Conservation (phyloP, 2,329 filamentous ascomycete species). For the Lecanicillium sp. region DNA sequence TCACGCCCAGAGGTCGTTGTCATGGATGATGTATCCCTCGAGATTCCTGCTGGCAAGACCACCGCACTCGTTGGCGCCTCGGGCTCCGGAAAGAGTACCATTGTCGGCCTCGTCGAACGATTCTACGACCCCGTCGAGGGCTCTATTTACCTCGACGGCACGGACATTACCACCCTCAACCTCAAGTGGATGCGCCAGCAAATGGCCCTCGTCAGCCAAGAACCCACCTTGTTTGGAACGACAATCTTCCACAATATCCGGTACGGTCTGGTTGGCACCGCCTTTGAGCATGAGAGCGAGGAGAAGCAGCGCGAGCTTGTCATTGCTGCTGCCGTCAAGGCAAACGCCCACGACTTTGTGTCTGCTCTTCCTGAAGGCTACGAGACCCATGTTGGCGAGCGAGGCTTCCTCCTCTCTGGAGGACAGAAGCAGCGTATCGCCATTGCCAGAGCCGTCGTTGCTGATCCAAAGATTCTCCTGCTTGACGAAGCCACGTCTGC, state of each 20-base stretch:
- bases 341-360: constrained; percentile 93
- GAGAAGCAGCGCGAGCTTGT: constrained; percentile 66
- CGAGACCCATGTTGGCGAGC: constrained; percentile 89
- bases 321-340: constrained; percentile 75
- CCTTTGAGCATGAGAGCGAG: constrained; percentile 56
- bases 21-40: constrained; percentile 73
- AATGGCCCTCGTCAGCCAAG: constrained; percentile 86
- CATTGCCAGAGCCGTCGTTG: constrained; percentile 84
- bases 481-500: constrained; percentile 94
- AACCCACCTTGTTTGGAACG: constrained; percentile 82
- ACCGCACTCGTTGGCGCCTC: constrained; percentile 92
- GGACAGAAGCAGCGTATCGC: constrained; percentile 97
- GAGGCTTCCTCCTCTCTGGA: constrained; percentile 85
- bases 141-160: constrained; percentile 70
- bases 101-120: constrained; percentile 85
- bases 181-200: constrained; percentile 87
- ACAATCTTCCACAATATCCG: constrained; percentile 86
- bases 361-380: constrained; percentile 76
- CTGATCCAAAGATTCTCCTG: constrained; percentile 83
- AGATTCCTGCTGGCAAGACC: constrained; percentile 81
- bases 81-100: constrained; percentile 89
- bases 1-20: constrained; percentile 85
- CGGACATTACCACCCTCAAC: constrained; percentile 74
- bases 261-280: constrained; percentile 83
- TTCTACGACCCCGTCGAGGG: constrained; percentile 90